Base-by-base conservation (phyloP, 805 yeast species). In the Candida boidinii region DNA sequence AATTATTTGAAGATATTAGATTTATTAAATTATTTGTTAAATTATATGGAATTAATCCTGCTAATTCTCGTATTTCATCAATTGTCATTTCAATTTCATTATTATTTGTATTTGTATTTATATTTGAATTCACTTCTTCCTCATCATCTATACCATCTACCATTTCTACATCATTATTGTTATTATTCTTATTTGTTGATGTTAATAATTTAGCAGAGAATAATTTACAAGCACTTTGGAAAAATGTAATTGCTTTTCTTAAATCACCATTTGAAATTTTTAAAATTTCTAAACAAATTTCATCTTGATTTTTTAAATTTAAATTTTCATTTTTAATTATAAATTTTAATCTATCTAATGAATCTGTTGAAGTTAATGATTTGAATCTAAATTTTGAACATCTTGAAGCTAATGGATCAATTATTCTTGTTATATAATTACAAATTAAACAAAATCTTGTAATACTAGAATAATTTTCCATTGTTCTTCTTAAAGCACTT, bases 371-470 rank as follows among this genome's bases (percentile, higher is more conserved):
- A 47, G 83, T 88, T 38, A 92, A 66, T 25, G 82, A 74, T 46
- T 78, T 78, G 64, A 92, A 92, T 45, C 98, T 66, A 56, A 92
- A 92, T 56, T 92, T 92, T 26, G 96, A 85, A 60, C 98, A 92
- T 53, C 99, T 72, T 31, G 95, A 85, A 4, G 97, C 96, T 38
- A 92, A 62, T 2, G 99, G 99, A 47, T 90, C 97, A 41, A 92
- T 92, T 45, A 92, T 92, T 38, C 97, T 70, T 2, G 99, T 92
- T 41, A 92, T 92, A 59, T 92, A 92, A 54, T 92, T 92, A 66
- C 99, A 92, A 32, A 92, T 82, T 39, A 92, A 62, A 56, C 97
- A 92, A 60, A 92, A 92, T 46, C 99, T 70, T 2, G 98, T 84
- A 33, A 87, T 86, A 25, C 74, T 71, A 2, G 97, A 82, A 57